Base-by-base conservation (phyloP, 176 grass and related monocot species). In the Poa pratensis region DNA sequence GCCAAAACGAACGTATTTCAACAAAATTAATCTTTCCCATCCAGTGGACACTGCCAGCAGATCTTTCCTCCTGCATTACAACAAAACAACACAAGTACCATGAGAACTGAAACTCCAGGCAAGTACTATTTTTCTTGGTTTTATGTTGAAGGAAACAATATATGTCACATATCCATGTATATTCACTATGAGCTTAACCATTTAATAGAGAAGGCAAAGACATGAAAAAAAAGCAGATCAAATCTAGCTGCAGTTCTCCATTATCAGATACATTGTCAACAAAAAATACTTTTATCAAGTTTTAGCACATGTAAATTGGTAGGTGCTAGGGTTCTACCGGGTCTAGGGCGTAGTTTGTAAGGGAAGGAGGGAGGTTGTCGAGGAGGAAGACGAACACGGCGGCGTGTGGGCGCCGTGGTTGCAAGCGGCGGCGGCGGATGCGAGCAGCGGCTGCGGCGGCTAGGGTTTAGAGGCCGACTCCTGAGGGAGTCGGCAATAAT, bases 21-120 rank as follows among this genome's bases (percentile, higher is more conserved):
- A 99, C 96, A 89, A 99, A 99, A 94, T 96, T 99, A 72, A 96
- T 83, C 80, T 99, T 99, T 76, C 96, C 96, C 85, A 92, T 92
- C 96, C 96, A 96, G 18, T 77, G 91, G 51, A 92, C 90, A 75
- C 74, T 90, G 34, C 84, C 81, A 8, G 57, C 13, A 52, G 78
- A 80, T 68, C 59, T 89, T 61, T 79, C 90, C 78, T 91, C 93
- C 96, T 94, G 91, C 49, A 84, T 39, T 32, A 75, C 6, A 9
- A 62, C 26, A 10, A 80, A 54, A 69, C 1, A 61, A 80, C 52
- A 72, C 28, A 23, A 27, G 76, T 76, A 19, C 13, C 28, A 74
- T 75, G 45, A 80, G 20, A 27, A 86, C 58, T 22, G 20, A 1
- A 39, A 83, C 27, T 42, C 17, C 22, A 59, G 67, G 58, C 43